phyloP scores from a whole-genome alignment of 2,329 filamentous ascomycete genomes.

The Periconia digitata region DNA sequence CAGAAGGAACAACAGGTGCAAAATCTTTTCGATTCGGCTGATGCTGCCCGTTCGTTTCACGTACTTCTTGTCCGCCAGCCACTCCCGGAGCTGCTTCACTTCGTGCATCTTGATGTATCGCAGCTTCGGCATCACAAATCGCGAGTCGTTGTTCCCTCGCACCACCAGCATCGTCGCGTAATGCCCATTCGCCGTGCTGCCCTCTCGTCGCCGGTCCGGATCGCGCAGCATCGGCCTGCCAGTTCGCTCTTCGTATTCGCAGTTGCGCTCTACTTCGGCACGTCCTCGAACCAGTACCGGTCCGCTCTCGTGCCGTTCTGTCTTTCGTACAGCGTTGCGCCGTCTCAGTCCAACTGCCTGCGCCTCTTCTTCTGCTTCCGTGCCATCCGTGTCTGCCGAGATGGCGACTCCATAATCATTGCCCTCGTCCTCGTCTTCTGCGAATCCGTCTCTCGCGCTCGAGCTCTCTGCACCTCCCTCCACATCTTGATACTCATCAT shows the following conservation, averaged over 20 bases:
- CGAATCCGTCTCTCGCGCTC: background rate
- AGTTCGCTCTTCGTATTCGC: constrained; percentile 19
- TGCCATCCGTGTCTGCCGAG: background rate
- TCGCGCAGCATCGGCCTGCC: constrained; percentile 9
- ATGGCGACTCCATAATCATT: background rate
- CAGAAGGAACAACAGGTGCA: constrained; percentile 28
- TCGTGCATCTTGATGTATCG: constrained; percentile 30
- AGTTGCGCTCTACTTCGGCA: constrained; percentile 14
- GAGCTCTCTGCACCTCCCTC: background rate
- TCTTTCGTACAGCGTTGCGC: background rate
- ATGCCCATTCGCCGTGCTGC: constrained; percentile 20
- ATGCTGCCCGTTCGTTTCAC: constrained; percentile 18
- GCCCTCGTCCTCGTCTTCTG: background rate
- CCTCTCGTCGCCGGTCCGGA: constrained; percentile 19
- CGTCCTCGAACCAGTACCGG: constrained; percentile 9
- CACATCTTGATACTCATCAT: background rate
- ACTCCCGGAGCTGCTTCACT: constrained; percentile 21
- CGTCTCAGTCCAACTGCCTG: background rate
- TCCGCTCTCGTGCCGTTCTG: background rate
- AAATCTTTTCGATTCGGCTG: constrained; percentile 28
- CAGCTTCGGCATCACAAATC: constrained; percentile 21
- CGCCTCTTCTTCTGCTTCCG: background rate
- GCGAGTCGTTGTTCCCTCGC: constrained; percentile 15
- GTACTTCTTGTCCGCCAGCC: constrained; percentile 16
- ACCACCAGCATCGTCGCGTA: constrained; percentile 22